Conservation (phyloP, 2,329 filamentous ascomycete species). For the Colletotrichum noveboracense region DNA sequence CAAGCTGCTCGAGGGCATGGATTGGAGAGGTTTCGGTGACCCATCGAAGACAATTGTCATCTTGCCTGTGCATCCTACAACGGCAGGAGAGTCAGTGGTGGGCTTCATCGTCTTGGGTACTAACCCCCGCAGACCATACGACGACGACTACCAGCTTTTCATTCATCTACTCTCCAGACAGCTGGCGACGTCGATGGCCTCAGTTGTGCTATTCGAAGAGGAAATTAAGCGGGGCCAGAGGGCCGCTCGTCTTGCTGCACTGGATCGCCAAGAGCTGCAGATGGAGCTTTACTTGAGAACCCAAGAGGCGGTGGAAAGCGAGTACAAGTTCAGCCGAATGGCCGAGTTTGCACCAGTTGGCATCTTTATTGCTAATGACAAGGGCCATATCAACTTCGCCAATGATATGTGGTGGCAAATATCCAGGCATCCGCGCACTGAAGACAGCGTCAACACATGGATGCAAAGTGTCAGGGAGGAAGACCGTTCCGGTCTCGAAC, state of each 20-base stretch:
- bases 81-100: slow-evolving; percentile 70
- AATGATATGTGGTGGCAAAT: slow-evolving; percentile 83
- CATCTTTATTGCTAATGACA: slow-evolving; percentile 80
- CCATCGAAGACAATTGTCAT: slow-evolving; percentile 74
- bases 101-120: slow-evolving; percentile 82
- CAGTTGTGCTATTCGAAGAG: slow-evolving; percentile 82
- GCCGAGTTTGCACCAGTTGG: slow-evolving; percentile 84
- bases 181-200: slow-evolving; percentile 79
- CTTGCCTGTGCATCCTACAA: slow-evolving; percentile 80
- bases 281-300: slow-evolving; percentile 73
- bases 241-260: slow-evolving; percentile 75
- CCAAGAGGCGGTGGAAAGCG: slow-evolving; percentile 68
- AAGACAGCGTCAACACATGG: slow-evolving; percentile 68
- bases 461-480: slow-evolving; percentile 74
- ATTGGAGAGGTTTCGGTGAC: slow-evolving; percentile 75
- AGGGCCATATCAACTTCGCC: slow-evolving; percentile 76
- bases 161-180: slow-evolving; percentile 77
- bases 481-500: slow-evolving; percentile 63
- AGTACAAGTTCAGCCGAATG: slow-evolving; percentile 83
- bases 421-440: slow-evolving; percentile 66
- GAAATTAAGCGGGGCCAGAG: slow-evolving; percentile 78
- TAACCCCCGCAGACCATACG: slow-evolving; percentile 79
- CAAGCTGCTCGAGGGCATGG: slow-evolving; percentile 68
- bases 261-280: slow-evolving; percentile 79
- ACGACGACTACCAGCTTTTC: slow-evolving; percentile 81